Evolutionary conservation across 2,329 filamentous ascomycete genomes (phyloP).

Genomic region (Malbranchea cinnamomea): DNA sequence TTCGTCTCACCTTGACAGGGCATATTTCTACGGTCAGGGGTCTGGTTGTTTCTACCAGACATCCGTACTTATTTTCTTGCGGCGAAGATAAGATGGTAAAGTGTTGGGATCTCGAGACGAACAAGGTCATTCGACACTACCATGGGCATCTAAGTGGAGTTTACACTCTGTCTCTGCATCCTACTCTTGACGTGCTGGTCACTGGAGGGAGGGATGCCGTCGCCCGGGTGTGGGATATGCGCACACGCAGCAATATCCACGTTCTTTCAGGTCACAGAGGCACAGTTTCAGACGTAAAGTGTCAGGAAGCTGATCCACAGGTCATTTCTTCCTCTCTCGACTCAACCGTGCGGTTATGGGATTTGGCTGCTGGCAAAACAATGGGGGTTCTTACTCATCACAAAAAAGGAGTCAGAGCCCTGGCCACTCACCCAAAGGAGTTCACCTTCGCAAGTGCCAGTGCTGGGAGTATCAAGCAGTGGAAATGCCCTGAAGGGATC

Average conservation of each 20-base stretch:
- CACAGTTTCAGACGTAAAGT: constrained; percentile 77
- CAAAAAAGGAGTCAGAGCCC: constrained; percentile 85
- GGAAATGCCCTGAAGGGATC: constrained; percentile 93
- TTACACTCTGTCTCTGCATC: constrained; percentile 85
- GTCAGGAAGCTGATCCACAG: constrained; percentile 92
- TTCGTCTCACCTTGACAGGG: constrained; percentile 75
- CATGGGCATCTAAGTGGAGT: constrained; percentile 94
- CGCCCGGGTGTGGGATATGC: constrained; percentile 95
- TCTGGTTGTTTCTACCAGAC: constrained; percentile 77
- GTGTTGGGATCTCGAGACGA: constrained; percentile 99
- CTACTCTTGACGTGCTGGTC: constrained; percentile 83
- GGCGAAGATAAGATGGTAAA: constrained; percentile 99
- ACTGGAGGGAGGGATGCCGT: constrained; percentile 92
- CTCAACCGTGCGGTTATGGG: constrained; percentile 82
- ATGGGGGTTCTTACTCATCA: constrained; percentile 95
- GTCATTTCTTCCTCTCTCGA: constrained; percentile 90
- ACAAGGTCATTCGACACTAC: constrained; percentile 96
- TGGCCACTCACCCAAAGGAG: constrained; percentile 75
- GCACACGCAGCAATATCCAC: constrained; percentile 87
- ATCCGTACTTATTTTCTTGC: constrained; percentile 95
- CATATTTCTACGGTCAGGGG: constrained; percentile 90
- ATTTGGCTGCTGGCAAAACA: constrained; percentile 87
- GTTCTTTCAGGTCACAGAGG: constrained; percentile 81
- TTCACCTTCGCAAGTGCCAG: constrained; percentile 93
- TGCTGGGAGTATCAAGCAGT: constrained; percentile 93